phyloP scores from a whole-genome alignment of 139 green algal genomes.

The Chlamydomonas asymmetrica region DNA sequence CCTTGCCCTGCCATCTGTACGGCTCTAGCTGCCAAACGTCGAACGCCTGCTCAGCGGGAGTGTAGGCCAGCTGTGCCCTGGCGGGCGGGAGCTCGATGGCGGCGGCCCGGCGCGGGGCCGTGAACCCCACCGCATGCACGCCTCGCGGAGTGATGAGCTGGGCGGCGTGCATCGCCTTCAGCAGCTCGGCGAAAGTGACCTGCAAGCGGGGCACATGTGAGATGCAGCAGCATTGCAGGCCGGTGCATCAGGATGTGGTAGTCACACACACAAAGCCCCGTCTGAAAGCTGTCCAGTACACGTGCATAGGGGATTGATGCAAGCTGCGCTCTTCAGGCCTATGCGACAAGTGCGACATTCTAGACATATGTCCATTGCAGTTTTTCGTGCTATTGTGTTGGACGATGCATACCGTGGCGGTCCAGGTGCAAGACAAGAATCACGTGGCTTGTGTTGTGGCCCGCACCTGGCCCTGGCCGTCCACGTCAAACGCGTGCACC shows the following conservation, averaged over 20 bases:
- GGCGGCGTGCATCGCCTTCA: slow-evolving; percentile 28
- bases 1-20: slow-evolving; percentile 14
- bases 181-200: slow-evolving; percentile 39
- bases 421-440: slow-evolving; percentile 2
- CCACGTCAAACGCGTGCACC: slow-evolving; percentile 34
- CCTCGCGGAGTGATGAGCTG: slow-evolving; percentile 26
- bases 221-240: no score
- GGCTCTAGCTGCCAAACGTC: slow-evolving; percentile 31
- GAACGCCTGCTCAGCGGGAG: no score
- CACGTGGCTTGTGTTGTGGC: background rate
- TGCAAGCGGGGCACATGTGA: slow-evolving; percentile 2
- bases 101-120: background rate
- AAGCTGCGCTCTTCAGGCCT: no score
- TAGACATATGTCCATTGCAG: no score
- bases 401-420: no score
- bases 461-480: slow-evolving; percentile 18
- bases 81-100: background rate
- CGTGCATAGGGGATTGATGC: no score
- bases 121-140: slow-evolving; percentile 17
- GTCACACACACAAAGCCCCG: no score
- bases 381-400: no score
- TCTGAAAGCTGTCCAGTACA: no score
- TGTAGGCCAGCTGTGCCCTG: no score
- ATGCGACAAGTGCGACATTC: no score
- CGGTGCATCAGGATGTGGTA: no score